Evolutionary conservation across 805 yeast species (phyloP), one percentile per base, ranked within the genome.

Genomic region (Kuraishia molischiana): DNA sequence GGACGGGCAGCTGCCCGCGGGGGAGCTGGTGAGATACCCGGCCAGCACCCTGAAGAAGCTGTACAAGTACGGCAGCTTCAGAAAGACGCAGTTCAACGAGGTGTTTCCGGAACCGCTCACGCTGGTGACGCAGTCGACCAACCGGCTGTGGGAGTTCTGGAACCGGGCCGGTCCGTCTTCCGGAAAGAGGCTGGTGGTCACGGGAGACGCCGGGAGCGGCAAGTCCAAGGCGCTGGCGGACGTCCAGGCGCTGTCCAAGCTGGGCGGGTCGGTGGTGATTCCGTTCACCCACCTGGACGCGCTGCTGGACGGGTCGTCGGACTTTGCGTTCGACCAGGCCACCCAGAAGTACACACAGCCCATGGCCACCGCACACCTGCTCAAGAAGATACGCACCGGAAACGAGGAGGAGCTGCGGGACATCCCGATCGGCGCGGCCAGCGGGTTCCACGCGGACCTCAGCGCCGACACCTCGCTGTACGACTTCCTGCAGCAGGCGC

Each of bases 171-270:
- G 48, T 3, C 36, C 41, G 0, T 34, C 62, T 0, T 50, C 69
- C 0, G 54, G 70, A 1, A 48, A 47, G 11, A 67, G 80, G 47
- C 48, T 70, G 22, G 62, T 78, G 22, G 43, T 85, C n/a, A 54
- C 72, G 17, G 95, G 95, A 32, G 78, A 71, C 39, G 59, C 72
- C 32, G 95, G 95, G 35, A 67, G 73, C 9, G 97, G 97, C 5
- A 89, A 87, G 62, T 73, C 90, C 3, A 74, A 85, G 0, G 50
- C 79, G 29, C 49, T 87, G 34, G 57, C 89, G 0, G 95, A 87
- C 56, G 65, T 79, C 2, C 80, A 80, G 32, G 74, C 81, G 0
- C 56, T 83, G 34, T 69, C 77, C 3, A 52, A 60, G 8, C 49
- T 65, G 24, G 52, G 58, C 24, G 56, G 63, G 14, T 57, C 69